Percentiles rank a stretch among this genome's conserved stretches.
These are phyloP conservation scores for Glycine soja DNA, from an alignment of 306 rosid species.

Conservation along the genomic window DNA sequence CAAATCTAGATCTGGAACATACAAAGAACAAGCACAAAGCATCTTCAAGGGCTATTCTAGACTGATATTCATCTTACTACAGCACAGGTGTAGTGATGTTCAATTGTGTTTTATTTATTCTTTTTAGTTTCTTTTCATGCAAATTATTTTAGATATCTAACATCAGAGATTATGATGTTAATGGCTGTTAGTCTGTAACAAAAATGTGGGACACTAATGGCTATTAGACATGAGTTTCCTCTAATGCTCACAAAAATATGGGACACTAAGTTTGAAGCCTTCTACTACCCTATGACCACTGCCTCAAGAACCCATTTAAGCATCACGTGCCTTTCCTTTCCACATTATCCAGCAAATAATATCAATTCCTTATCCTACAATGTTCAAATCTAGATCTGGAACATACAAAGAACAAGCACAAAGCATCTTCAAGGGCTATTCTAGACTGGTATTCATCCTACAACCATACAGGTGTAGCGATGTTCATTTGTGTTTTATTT, in stretches of 20 bases:
- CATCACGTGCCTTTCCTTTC: background rate
- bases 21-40: too few relatives aligned
- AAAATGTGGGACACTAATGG: too few relatives aligned
- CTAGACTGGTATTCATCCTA: too few relatives aligned
- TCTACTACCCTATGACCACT: background rate
- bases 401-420: too few relatives aligned
- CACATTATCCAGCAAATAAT: background rate
- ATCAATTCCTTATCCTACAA: background rate
- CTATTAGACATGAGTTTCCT: conserved; percentile 4
- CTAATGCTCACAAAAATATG: background rate
- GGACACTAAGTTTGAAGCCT: background rate
- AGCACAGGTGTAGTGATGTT: too few relatives aligned
- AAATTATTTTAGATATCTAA: background rate
- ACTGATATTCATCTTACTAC: too few relatives aligned
- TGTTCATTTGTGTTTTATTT: background rate
- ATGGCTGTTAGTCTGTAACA: background rate
- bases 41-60: too few relatives aligned
- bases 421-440: too few relatives aligned
- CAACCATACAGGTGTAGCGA: background rate
- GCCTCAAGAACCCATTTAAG: background rate
- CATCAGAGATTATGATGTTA: background rate
- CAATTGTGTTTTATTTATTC: background rate
- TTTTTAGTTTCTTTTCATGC: background rate
- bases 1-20: too few relatives aligned
- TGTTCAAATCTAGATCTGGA: background rate